Evolutionary conservation across 768 basidiomycete species (phyloP).

Genomic region (Antrodiella citrinella): DNA sequence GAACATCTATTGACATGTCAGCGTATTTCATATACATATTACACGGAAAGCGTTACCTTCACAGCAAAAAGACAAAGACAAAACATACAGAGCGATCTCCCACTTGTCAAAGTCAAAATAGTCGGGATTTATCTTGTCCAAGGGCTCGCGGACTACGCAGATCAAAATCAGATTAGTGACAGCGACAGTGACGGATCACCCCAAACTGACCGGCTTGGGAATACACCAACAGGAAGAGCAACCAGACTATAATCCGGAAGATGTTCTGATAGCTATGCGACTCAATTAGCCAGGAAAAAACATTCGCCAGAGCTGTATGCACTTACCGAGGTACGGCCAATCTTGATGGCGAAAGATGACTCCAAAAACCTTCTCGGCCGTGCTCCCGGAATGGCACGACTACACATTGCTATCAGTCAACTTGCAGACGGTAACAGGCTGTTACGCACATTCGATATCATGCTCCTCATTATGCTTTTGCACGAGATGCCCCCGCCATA

Average conservation of each 20-base stretch:
- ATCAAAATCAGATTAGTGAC: no score
- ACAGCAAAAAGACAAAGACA: constrained; percentile 68
- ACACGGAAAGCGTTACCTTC: constrained; percentile 47
- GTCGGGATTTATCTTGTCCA: constrained; percentile 57
- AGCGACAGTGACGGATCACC: background rate
- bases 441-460: constrained; percentile 65
- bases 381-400: constrained; percentile 61
- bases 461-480: constrained; percentile 69
- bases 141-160: constrained; percentile 59
- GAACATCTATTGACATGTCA: constrained; percentile 30
- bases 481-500: constrained; percentile 80
- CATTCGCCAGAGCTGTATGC: background rate
- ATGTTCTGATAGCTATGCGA: constrained; percentile 66
- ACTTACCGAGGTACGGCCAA: constrained; percentile 69
- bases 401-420: constrained; percentile 18
- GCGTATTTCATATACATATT: constrained; percentile 3
- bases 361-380: constrained; percentile 50
- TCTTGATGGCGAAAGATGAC: constrained; percentile 67
- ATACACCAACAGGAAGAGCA: constrained; percentile 71
- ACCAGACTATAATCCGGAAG: constrained; percentile 70
- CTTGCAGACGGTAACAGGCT: background rate
- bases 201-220: constrained; percentile 62
- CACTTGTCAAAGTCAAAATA: constrained; percentile 58
- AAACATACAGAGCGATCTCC: constrained; percentile 73
- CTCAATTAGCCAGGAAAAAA: background rate